These are phyloP conservation scores for Cryphonectria parasitica DNA, from an alignment of 2,329 filamentous ascomycete species.

Conservation along the genomic window DNA sequence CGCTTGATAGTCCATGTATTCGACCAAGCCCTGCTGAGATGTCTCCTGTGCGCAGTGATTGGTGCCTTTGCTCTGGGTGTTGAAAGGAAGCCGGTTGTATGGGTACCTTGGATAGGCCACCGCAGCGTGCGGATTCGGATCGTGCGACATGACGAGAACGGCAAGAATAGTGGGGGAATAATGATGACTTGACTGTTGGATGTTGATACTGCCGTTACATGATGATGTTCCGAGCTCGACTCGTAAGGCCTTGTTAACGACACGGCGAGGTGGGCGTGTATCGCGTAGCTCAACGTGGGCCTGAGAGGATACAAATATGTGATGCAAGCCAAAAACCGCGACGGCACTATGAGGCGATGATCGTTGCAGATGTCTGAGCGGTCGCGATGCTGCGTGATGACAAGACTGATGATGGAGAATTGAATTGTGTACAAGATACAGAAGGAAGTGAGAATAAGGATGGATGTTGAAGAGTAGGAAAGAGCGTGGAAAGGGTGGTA, in stretches of 20 bases:
- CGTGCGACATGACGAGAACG: not conserved
- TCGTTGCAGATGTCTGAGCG: not conserved
- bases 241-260: not conserved
- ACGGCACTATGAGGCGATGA: not conserved
- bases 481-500: not conserved
- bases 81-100: not conserved
- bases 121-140: not conserved
- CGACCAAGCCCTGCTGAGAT: not conserved
- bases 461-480: not conserved
- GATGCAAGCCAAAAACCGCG: not conserved
- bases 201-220: slow-evolving; percentile 2
- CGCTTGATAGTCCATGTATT: not conserved
- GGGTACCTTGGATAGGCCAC: not conserved
- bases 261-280: not conserved
- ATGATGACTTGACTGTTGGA: not conserved
- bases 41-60: not conserved
- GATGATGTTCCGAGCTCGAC: not conserved
- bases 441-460: not conserved
- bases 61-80: not conserved
- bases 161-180: not conserved
- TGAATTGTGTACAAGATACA: not conserved
- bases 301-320: not conserved
- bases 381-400: not conserved
- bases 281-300: not conserved
- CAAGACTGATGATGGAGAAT: not conserved